Conservation (phyloP, 352 stramenopile species). For the Lagenidium giganteum region DNA sequence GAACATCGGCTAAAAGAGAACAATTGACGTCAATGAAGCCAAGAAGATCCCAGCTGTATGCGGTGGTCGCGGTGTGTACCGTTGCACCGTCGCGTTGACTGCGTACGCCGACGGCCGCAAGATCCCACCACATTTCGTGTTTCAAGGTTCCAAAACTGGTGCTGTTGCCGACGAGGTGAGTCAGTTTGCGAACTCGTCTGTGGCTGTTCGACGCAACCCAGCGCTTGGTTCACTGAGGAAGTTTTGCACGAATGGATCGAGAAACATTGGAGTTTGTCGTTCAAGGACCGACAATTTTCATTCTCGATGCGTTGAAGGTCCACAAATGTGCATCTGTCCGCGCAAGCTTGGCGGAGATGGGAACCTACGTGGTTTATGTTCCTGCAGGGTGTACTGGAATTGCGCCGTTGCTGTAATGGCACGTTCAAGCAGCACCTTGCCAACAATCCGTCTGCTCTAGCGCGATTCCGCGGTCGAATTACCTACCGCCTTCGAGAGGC, state of each 20-base stretch:
- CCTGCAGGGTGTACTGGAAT: conserved; percentile 2
- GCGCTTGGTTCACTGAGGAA: conserved; percentile 9
- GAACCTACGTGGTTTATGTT: conserved; percentile 3
- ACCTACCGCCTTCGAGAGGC: not conserved
- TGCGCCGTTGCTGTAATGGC: conserved; percentile 7
- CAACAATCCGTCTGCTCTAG: conserved; percentile 1
- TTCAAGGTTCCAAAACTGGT: conserved; percentile 1
- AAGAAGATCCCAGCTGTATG: not conserved
- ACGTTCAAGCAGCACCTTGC: conserved; percentile 1
- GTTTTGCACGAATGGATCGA: conserved; percentile 17
- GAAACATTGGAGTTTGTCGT: conserved; percentile 3
- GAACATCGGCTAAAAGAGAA: not conserved
- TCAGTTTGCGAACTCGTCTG: not conserved
- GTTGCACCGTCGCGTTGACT: conserved; percentile 12
- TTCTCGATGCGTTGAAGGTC: conserved; percentile 6
- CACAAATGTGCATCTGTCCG: conserved; percentile 2
- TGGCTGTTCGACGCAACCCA: conserved; percentile 8
- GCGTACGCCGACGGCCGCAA: conserved; percentile 1
- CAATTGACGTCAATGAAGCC: too few relatives aligned
- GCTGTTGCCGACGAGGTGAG: conserved; percentile 5
- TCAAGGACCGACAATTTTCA: conserved; percentile 2
- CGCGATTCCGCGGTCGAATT: not conserved
- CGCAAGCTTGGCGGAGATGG: conserved; percentile 1
- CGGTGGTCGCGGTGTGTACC: conserved; percentile 8
- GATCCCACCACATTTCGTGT: conserved; percentile 13